These are phyloP conservation scores for Penicillium sp. DNA, from an alignment of 2,329 filamentous ascomycete genomes.

Conservation along the genomic window DNA sequence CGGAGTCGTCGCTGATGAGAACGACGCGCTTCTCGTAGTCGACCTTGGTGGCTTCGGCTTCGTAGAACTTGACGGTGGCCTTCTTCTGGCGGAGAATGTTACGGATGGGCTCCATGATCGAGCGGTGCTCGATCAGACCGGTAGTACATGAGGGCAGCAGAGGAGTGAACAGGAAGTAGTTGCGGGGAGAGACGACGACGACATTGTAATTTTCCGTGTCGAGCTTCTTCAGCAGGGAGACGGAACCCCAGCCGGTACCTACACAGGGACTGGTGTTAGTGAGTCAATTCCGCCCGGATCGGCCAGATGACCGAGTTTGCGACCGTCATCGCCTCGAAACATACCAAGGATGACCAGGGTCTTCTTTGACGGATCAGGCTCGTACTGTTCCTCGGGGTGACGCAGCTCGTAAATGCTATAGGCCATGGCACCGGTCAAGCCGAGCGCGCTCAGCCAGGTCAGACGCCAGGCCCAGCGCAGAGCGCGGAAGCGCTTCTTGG, in stretches of 20 bases:
- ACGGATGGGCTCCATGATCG: conserved; percentile 98
- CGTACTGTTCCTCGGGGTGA: conserved; percentile 76
- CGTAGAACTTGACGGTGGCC: conserved; percentile 91
- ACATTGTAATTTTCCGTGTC: conserved; percentile 99
- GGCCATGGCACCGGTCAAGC: conserved; percentile 68
- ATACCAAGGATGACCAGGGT: conserved; percentile 92
- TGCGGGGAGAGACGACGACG: conserved; percentile 93
- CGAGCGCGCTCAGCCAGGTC: conserved; percentile 74
- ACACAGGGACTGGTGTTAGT: conserved; percentile 26
- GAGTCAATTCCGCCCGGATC: conserved; percentile 1
- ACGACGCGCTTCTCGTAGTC: conserved; percentile 89
- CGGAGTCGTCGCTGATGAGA: conserved; percentile 87
- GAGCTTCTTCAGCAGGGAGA: conserved; percentile 96
- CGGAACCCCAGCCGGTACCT: conserved; percentile 96
- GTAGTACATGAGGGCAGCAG: conserved; percentile 96
- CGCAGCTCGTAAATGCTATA: conserved; percentile 83
- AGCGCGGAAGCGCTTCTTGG: conserved; percentile 65
- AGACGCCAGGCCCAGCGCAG: conserved; percentile 82
- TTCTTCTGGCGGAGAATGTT: conserved; percentile 96
- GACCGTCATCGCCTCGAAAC: conserved; percentile 22
- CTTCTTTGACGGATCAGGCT: conserved; percentile 88
- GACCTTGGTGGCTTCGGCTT: conserved; percentile 94
- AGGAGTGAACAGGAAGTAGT: conserved; percentile 99
- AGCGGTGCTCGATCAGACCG: conserved; percentile 96
- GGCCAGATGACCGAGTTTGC: background rate